Evolutionary conservation across 768 basidiomycete genomes (phyloP).

Genomic region (Collybia nuda): DNA sequence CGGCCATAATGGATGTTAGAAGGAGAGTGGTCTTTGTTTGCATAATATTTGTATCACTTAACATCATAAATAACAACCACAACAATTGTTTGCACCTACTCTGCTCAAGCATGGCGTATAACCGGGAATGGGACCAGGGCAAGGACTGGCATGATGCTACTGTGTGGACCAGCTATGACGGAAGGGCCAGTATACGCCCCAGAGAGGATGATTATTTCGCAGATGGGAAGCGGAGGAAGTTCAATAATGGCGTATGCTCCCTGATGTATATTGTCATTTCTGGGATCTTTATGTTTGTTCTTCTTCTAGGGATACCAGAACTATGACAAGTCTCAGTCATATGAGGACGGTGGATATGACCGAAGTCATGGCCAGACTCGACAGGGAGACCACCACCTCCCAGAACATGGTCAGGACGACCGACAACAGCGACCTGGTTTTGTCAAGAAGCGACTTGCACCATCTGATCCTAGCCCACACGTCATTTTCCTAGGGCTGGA

Average conservation of each 20-base stretch:
- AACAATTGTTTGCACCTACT: background rate
- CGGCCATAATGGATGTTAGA: slow-evolving; percentile 49
- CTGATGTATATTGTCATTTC: background rate
- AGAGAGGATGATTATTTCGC: slow-evolving; percentile 70
- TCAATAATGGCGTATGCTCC: slow-evolving; percentile 67
- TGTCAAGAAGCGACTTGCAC: slow-evolving; percentile 73
- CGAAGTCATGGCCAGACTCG: slow-evolving; percentile 23
- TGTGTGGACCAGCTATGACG: slow-evolving; percentile 38
- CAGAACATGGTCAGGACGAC: slow-evolving; percentile 53
- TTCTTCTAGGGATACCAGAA: slow-evolving; percentile 38
- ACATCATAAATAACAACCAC: slow-evolving; percentile 32
- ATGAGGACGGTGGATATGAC: slow-evolving; percentile 44
- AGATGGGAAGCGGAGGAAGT: slow-evolving; percentile 80
- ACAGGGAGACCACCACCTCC: slow-evolving; percentile 36
- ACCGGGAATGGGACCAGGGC: slow-evolving; percentile 87
- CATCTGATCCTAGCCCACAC: slow-evolving; percentile 87
- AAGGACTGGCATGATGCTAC: slow-evolving; percentile 60
- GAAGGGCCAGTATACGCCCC: slow-evolving; percentile 42
- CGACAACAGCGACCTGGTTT: slow-evolving; percentile 46
- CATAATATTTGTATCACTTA: slow-evolving; percentile 37
- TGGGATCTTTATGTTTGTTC: background rate
- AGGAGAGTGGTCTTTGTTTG: slow-evolving; percentile 22
- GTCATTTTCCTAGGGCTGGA: slow-evolving; percentile 96
- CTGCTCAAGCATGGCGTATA: slow-evolving; percentile 57
- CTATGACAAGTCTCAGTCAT: slow-evolving; percentile 47